A percentile compares a stretch with the other conserved stretches of the same genome.
These are phyloP conservation scores for Aciculoconidium aculeatum DNA, from an alignment of 805 yeast species.

Conservation along the genomic window DNA sequence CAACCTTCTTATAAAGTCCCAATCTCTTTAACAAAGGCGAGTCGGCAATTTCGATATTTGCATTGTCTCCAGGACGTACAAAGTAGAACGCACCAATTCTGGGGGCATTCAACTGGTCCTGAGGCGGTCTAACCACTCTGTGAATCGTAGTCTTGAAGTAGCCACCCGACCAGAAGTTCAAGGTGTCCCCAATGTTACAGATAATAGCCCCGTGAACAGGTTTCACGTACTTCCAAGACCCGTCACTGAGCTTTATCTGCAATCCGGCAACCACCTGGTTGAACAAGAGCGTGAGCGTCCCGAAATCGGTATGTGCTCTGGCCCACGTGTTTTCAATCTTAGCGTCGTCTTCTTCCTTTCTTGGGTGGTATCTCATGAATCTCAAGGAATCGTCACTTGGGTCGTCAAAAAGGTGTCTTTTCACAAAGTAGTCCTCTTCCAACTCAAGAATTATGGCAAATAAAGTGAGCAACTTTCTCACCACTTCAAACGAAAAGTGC, in stretches of 20 bases:
- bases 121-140: slow-evolving; percentile 30
- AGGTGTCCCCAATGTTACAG: slow-evolving; percentile 31
- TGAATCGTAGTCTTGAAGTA: slow-evolving; percentile 30
- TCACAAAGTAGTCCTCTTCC: slow-evolving; percentile 27
- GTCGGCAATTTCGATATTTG: slow-evolving; percentile 22
- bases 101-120: slow-evolving; percentile 24
- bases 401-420: slow-evolving; percentile 25
- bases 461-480: slow-evolving; percentile 18
- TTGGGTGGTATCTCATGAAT: slow-evolving; percentile 28
- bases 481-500: slow-evolving; percentile 18
- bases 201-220: slow-evolving; percentile 28
- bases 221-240: slow-evolving; percentile 29
- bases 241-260: slow-evolving; percentile 23
- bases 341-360: slow-evolving; percentile 23
- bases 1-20: slow-evolving; percentile 21
- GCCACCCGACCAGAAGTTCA: slow-evolving; percentile 31
- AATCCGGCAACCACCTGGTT: slow-evolving; percentile 32
- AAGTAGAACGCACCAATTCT: slow-evolving; percentile 32
- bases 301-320: slow-evolving; percentile 33
- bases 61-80: slow-evolving; percentile 28
- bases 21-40: slow-evolving; percentile 26
- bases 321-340: slow-evolving; percentile 27
- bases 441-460: slow-evolving; percentile 30
- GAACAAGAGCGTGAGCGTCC: slow-evolving; percentile 28
- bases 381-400: slow-evolving; percentile 30